Conservation (phyloP, 2,329 filamentous ascomycete species). For the Leptographium wingfieldii region DNA sequence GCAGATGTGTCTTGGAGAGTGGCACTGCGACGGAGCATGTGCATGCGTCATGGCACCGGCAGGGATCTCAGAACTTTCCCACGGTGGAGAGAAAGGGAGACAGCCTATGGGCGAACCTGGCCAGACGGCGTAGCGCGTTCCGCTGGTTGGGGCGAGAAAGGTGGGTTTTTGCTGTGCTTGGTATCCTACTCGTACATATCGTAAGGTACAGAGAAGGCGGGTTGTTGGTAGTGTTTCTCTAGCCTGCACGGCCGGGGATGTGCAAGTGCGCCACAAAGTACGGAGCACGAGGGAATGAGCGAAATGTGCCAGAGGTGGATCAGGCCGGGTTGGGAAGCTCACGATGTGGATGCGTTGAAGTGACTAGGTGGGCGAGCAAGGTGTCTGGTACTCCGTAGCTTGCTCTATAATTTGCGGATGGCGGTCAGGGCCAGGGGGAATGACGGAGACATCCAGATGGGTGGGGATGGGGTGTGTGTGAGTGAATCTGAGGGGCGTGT, state of each 20-base stretch:
- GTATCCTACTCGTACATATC: not conserved
- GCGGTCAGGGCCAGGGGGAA: conserved; percentile 10
- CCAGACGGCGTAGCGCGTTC: conserved; percentile 4
- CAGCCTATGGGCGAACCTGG: not conserved
- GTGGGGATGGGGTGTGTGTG: not conserved
- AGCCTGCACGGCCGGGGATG: not conserved
- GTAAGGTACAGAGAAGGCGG: not conserved
- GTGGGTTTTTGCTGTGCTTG: not conserved
- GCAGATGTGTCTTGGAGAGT: conserved; percentile 1
- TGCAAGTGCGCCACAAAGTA: not conserved
- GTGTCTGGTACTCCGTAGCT: not conserved
- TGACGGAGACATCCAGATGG: conserved; percentile 1
- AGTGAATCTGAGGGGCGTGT: not conserved
- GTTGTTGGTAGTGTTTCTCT: conserved; percentile 5
- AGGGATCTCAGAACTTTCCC: conserved; percentile 9
- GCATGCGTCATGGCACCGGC: conserved; percentile 9
- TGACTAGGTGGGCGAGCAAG: not conserved
- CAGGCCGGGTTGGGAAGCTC: conserved; percentile 12
- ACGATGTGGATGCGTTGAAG: conserved; percentile 5
- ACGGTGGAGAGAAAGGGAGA: not conserved
- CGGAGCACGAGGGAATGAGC: not conserved
- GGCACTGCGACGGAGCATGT: not conserved
- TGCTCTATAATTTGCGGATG: conserved; percentile 3
- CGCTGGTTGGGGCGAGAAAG: not conserved
- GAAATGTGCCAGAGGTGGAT: conserved; percentile 10